Evolutionary conservation across 208 protist species (phyloP), one percentile per base, ranked within the genome.

Genomic region (Kentomonas sorsogonicus): DNA sequence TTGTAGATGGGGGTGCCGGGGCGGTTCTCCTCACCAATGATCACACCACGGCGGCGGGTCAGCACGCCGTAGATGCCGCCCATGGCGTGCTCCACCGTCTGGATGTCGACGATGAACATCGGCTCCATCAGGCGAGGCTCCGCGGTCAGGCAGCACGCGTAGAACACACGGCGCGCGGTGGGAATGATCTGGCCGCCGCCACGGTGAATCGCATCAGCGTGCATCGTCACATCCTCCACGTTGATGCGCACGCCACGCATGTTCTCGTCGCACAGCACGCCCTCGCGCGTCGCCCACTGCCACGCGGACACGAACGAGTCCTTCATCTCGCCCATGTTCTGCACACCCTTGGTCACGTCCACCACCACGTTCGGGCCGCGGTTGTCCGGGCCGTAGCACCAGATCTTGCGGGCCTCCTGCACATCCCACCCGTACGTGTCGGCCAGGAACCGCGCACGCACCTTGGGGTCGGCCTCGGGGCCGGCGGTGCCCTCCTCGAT

Each of bases 311-410:
- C 81, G 59, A 97, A 73, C 6, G 89, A 97, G 60, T 99, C 98
- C 81, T 99, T 98, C 84, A 98, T 96, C 83, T 99, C 98, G 60
- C 94, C 88, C 67, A 99, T 83, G 86, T 99, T 99, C 86, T 99
- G 94, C 53, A 89, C 75, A 67, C 89, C 98, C 76, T 98, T 99
- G 44, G 98, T 99, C 39, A 69, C 60, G 75, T 99, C 98, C 57
- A 99, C 84, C 11, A 99, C 55, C 3, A 99, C 33, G 83, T 99
- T 99, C 59, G 97, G 87, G 53, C 97, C 97, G 52, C 64, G 82
- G 45, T 69, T 83, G 65, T 99, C 96, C 26, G 98, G 97, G 58
- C 78, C 78, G 64, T 99, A 99, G 63, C 82, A 93, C 98, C 98
- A 99, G 72, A 99, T 99, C 80, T 98, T 98, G 34, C 91, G 83